Base-by-base conservation (phyloP, 441 rosid genomes). In the Erodium texanum region DNA sequence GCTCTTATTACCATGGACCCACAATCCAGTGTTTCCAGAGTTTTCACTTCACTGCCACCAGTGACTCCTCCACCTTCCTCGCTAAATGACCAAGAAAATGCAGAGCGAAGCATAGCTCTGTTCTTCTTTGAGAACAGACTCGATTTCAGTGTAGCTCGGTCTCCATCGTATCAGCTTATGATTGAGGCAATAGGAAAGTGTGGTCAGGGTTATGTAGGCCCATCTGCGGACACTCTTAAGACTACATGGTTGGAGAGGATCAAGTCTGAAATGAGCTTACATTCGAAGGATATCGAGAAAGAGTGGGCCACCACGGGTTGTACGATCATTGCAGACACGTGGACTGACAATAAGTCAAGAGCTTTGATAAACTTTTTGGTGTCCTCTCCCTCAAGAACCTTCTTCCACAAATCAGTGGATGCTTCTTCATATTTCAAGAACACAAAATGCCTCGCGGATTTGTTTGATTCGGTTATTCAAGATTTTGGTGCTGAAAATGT, bases 281-380 rank as follows among this genome's bases (percentile, higher is more conserved):
- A 86, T 27, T 73, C 81, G 7, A 85, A 89, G 72, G 85, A 85
- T 58, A 68, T 69, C 24, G 89, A 92, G 81, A 92, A 86, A 79
- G 96, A 92, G 71, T 92, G 92, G 96, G 68, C 76, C 11, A 89
- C 88, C 66, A 86, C 93, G 0, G 97, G 97, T 34, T 87, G 87
- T 71, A 89, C 94, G 36, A 76, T 91, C 74, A 73, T 86, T 73
- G 96, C 93, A 0, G 90, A 89, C 72, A 84, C 87, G 20, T 91
- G 92, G 92, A 86, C 93, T 9, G 97, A 91, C 76, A 84, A 86
- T 72, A 91, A 91, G 78, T 84, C 96, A 6, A 84, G 83, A 76
- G 96, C 97, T 58, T 77, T 87, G 38, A 85, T 91, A n/a, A 89
- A 89, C 81, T 89, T 91, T 72, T 83, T 84, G 38, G 90, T 91